Conservation (phyloP, 108 stramenopile species). For the Cylindrotheca closterium region DNA sequence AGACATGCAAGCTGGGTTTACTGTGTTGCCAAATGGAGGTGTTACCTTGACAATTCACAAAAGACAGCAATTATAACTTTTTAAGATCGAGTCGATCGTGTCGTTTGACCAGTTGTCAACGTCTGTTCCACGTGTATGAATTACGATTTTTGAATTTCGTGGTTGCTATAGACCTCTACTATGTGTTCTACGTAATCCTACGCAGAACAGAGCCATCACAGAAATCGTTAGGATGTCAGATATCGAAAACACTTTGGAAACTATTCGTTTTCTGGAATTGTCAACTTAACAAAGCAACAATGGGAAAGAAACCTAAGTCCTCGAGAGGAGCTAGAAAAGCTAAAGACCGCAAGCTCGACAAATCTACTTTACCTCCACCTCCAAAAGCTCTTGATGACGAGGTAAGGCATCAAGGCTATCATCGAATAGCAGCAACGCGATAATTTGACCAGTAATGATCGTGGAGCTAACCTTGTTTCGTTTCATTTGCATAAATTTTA, state of each 20-base stretch:
- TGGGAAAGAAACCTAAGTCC: conserved; percentile 89
- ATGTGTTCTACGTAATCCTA: too few relatives aligned
- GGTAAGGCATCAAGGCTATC: conserved; percentile 41
- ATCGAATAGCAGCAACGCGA: neutral
- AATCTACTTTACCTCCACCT: conserved; percentile 71
- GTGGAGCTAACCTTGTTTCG: too few relatives aligned
- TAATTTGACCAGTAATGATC: too few relatives aligned
- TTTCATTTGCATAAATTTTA: too few relatives aligned
- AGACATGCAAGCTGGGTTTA: conserved; percentile 96
- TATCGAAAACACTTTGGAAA: neutral
- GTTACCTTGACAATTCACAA: conserved; percentile 34
- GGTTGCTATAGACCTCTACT: too few relatives aligned
- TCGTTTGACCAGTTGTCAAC: neutral
- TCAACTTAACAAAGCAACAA: conserved; percentile 20
- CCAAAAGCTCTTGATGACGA: conserved; percentile 71
- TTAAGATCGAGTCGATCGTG: neutral
- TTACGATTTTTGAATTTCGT: neutral
- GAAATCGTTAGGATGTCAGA: neutral
- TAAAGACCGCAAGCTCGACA: conserved; percentile 71
- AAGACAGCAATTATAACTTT: too few relatives aligned
- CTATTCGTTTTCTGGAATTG: neutral
- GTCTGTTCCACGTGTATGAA: neutral
- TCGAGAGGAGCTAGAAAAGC: conserved; percentile 61
- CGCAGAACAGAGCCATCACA: too few relatives aligned
- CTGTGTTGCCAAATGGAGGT: conserved; percentile 88